phyloP scores from a whole-genome alignment of 495 filamentous ascomycete species.

The Neurospora cerealis region DNA sequence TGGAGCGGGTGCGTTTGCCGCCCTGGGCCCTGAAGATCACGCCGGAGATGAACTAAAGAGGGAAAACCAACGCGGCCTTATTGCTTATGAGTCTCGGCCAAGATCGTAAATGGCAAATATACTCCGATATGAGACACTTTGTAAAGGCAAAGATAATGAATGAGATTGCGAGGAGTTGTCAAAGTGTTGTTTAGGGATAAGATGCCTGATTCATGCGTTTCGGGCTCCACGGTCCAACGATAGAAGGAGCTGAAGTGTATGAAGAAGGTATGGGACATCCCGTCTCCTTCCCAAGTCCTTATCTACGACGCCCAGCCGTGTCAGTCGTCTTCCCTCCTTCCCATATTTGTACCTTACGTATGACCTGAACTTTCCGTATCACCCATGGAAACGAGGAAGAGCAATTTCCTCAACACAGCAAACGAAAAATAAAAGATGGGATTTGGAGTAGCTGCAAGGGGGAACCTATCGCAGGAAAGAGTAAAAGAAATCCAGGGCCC shows the following conservation, averaged over 20 bases:
- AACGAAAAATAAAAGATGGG: neutral
- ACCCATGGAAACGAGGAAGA: neutral
- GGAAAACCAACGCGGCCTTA: neutral
- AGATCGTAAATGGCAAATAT: neutral
- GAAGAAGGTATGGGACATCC: neutral
- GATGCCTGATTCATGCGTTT: neutral
- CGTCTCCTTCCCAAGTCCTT: neutral
- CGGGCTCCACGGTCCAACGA: neutral
- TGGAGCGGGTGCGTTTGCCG: neutral
- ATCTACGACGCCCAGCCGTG: neutral
- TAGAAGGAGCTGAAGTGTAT: neutral
- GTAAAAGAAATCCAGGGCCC: neutral
- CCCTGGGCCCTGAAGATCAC: neutral
- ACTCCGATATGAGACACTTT: neutral
- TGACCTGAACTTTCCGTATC: neutral
- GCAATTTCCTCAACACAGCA: neutral
- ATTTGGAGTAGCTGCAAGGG: neutral
- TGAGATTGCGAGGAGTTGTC: neutral
- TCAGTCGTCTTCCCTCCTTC: neutral
- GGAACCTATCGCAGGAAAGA: neutral
- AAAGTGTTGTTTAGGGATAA: neutral
- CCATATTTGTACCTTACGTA: neutral
- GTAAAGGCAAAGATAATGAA: neutral
- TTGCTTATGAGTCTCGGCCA: neutral
- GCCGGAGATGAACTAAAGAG: neutral